A percentile compares a stretch with the other conserved stretches of the same genome.
phyloP scores from a whole-genome alignment of 495 filamentous ascomycete genomes.

The Melanomma pulvis-pyrius region DNA sequence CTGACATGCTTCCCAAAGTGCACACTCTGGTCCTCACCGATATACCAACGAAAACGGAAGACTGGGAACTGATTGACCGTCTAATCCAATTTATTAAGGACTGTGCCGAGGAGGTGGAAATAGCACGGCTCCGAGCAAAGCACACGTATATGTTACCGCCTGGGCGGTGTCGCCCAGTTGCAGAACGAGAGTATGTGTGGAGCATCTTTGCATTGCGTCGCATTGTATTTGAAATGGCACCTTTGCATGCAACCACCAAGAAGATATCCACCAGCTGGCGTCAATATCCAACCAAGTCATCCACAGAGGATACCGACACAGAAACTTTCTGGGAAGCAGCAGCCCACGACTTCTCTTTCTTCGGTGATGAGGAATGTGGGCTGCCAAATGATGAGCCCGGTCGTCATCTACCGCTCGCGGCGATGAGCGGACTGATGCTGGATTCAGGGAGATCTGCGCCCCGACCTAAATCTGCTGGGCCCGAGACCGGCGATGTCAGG shows the following conservation, averaged over 20 bases:
- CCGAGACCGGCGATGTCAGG: background rate
- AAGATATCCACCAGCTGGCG: conserved; percentile 47
- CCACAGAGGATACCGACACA: conserved; percentile 63
- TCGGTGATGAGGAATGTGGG: conserved; percentile 63
- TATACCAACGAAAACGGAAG: conserved; percentile 57
- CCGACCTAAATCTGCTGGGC: conserved; percentile 7
- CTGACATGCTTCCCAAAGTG: conserved; percentile 60
- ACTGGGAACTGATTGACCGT: conserved; percentile 50
- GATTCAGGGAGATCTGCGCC: conserved; percentile 8
- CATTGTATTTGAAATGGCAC: conserved; percentile 61
- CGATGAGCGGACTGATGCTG: conserved; percentile 36
- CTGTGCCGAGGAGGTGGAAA: conserved; percentile 60
- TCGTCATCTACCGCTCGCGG: conserved; percentile 25
- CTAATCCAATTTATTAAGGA: conserved; percentile 61
- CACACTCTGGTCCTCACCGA: conserved; percentile 61
- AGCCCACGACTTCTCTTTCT: conserved; percentile 66
- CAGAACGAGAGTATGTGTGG: conserved; percentile 49
- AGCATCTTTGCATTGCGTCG: conserved; percentile 59
- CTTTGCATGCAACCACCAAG: conserved; percentile 38
- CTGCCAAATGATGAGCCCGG: conserved; percentile 46
- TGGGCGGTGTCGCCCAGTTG: conserved; percentile 44
- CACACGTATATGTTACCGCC: conserved; percentile 57
- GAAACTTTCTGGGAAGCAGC: conserved; percentile 65
- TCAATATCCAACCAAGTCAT: conserved; percentile 52
- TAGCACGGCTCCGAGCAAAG: conserved; percentile 58